phyloP scores from a whole-genome alignment of 345 rosid genomes.

The Combretum micranthum region DNA sequence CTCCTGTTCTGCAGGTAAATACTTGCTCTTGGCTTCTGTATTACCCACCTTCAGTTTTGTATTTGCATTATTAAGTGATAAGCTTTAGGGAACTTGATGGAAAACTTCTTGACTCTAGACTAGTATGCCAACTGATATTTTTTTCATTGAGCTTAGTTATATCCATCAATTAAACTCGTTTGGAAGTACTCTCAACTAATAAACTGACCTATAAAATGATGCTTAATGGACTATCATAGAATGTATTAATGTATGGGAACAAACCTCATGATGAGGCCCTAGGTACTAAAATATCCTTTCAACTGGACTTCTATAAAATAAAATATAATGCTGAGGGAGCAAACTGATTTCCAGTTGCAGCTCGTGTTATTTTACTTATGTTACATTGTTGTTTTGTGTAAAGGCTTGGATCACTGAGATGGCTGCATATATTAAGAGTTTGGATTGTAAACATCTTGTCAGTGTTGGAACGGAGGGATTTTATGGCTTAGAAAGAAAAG shows the following conservation, averaged over 20 bases:
- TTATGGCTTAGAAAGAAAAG: conserved; percentile 21
- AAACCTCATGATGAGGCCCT: no score
- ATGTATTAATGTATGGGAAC: no score
- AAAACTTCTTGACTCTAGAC: no score
- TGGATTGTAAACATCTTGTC: conserved; percentile 35
- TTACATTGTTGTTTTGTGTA: conserved; percentile 1
- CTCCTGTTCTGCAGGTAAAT: conserved; percentile 36
- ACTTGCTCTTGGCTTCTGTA: neutral
- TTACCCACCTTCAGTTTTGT: no score
- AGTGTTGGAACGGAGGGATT: conserved; percentile 47
- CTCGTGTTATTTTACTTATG: neutral
- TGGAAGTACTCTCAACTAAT: no score
- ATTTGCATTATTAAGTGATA: no score
- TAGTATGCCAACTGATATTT: neutral
- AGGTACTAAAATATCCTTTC: neutral
- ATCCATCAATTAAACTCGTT: no score
- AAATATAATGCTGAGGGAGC: neutral
- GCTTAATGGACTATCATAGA: no score
- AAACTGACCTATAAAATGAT: no score
- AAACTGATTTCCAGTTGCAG: no score
- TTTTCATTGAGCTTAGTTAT: neutral
- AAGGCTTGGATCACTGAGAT: conserved; percentile 46
- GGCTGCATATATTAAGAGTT: conserved; percentile 39
- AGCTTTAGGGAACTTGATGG: no score
- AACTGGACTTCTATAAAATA: neutral